Evolutionary conservation across 2,329 filamentous ascomycete genomes (phyloP).

Genomic region (Dactylellina parvicollis): DNA sequence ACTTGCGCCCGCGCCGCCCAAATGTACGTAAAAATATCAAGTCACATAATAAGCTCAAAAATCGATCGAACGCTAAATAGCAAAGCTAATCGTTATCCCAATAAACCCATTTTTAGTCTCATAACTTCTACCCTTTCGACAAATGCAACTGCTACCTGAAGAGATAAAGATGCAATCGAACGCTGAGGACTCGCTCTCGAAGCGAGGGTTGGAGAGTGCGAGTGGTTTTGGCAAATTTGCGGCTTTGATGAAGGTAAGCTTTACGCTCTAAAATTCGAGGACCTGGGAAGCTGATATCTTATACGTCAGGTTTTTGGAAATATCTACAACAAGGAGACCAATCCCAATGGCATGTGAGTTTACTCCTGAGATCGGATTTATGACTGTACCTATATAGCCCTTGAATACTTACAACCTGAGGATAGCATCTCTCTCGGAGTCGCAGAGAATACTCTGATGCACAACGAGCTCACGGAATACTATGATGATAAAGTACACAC

Average conservation of each 20-base stretch:
- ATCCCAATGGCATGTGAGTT: conserved; percentile 55
- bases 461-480: conserved; percentile 49
- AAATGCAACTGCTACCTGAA: conserved; percentile 34
- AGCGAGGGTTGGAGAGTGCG: conserved; percentile 33
- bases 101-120: not conserved
- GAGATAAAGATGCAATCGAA: conserved; percentile 29
- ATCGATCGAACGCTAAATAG: not conserved
- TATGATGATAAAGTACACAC: conserved; percentile 51
- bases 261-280: not conserved
- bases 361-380: not conserved
- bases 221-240: conserved; percentile 27
- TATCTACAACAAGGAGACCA: conserved; percentile 53
- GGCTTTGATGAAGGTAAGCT: conserved; percentile 37
- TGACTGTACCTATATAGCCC: not conserved
- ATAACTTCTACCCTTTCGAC: not conserved
- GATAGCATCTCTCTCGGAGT: conserved; percentile 54
- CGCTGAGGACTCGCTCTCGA: conserved; percentile 22
- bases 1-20: not conserved
- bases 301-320: conserved; percentile 33
- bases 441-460: conserved; percentile 56
- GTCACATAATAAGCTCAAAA: not conserved
- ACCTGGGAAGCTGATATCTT: not conserved
- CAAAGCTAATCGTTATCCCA: not conserved
- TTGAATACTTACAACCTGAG: not conserved
- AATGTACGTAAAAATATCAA: not conserved